These are phyloP conservation scores for Cystobasidiaceae sp. DNA, from an alignment of 1,284 basidiomycete species.

Conservation along the genomic window DNA sequence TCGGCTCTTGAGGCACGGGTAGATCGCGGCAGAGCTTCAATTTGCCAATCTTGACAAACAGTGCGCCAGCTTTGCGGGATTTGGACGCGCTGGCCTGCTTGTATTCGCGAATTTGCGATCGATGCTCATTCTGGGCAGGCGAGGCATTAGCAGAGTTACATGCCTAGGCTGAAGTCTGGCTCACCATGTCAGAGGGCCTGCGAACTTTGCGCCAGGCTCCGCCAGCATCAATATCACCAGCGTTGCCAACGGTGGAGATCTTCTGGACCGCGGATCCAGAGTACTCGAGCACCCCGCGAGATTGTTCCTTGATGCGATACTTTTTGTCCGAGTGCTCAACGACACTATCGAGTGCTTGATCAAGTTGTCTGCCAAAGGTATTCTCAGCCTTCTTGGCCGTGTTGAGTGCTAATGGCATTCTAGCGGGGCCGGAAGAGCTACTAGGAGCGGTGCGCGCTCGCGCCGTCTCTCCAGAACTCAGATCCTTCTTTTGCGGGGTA, in stretches of 20 bases:
- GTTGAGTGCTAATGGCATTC: neutral
- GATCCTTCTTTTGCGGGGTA: neutral
- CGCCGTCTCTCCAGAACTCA: neutral
- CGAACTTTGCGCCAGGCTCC: slow-evolving; percentile 21
- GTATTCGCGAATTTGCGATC: slow-evolving; percentile 22
- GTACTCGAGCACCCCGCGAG: slow-evolving; percentile 11
- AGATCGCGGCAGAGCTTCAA: slow-evolving; percentile 8
- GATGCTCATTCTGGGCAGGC: slow-evolving; percentile 18
- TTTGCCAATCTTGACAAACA: slow-evolving; percentile 31
- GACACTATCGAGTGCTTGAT: slow-evolving; percentile 23
- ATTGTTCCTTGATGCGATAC: slow-evolving; percentile 23
- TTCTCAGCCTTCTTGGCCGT: neutral
- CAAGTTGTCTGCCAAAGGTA: slow-evolving; percentile 14
- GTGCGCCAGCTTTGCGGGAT: slow-evolving; percentile 3
- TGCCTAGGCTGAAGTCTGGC: neutral
- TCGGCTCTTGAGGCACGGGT: slow-evolving; percentile 6
- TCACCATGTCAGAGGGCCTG: slow-evolving; percentile 22
- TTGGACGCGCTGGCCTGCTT: slow-evolving; percentile 28
- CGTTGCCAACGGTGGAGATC: slow-evolving; percentile 18
- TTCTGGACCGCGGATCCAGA: neutral
- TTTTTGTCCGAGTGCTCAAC: slow-evolving; percentile 11
- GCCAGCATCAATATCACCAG: slow-evolving; percentile 26
- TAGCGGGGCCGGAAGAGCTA: neutral
- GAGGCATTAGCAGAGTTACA: neutral
- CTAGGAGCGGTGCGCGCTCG: slow-evolving; percentile 11